Percentiles rank a stretch among this genome's conserved stretches.
Evolutionary conservation across 2,329 filamentous ascomycete genomes (phyloP).

Genomic region (Thelonectria discophora): DNA sequence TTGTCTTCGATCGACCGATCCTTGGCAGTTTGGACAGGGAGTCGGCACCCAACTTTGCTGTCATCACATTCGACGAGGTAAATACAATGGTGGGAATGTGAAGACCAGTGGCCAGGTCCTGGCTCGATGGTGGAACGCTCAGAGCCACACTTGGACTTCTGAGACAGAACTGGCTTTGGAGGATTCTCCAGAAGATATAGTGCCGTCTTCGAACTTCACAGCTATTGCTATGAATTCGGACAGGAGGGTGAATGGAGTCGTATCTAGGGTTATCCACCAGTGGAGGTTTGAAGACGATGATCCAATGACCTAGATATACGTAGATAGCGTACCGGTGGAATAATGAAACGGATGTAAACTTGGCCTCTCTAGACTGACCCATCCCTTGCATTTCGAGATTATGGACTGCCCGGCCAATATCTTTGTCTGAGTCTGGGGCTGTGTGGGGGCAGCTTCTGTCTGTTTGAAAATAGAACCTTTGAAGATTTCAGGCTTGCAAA

Average conservation of each 20-base stretch:
- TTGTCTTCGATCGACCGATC: no score
- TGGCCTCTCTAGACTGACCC: no score
- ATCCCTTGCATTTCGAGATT: no score
- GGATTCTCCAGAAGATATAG: background rate
- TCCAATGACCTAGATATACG: conserved; percentile 4
- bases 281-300: conserved; percentile 2
- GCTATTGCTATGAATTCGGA: background rate
- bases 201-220: background rate
- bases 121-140: conserved; percentile 3
- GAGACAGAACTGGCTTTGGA: background rate
- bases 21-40: background rate
- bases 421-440: no score
- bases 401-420: no score
- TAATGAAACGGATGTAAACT: no score
- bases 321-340: background rate
- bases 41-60: conserved; percentile 6
- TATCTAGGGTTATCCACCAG: background rate
- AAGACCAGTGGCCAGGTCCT: background rate
- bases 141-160: background rate
- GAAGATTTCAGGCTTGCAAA: no score
- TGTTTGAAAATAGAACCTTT: no score
- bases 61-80: background rate
- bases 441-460: no score
- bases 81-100: conserved; percentile 7
- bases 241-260: background rate